phyloP scores from a whole-genome alignment of 176 grass and related monocot species.

The Musa schizocarpa region DNA sequence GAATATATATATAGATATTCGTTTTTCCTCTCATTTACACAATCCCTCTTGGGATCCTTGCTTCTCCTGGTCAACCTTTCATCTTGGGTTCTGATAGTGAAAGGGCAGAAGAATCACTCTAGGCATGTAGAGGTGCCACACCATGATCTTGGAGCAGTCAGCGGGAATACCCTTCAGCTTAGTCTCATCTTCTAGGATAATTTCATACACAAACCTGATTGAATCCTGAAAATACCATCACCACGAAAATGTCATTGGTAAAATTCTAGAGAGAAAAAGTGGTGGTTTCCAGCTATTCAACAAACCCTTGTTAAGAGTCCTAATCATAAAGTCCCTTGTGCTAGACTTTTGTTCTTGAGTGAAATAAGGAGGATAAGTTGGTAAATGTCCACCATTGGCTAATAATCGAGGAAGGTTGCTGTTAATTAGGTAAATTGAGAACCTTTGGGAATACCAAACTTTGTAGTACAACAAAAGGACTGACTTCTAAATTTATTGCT shows the following conservation, averaged over 20 bases:
- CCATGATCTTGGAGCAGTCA: constrained; percentile 50
- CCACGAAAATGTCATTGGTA: neutral
- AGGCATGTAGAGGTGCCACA: constrained; percentile 33
- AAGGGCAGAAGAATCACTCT: neutral
- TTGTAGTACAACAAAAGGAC: neutral
- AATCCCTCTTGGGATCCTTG: neutral
- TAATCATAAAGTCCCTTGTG: neutral
- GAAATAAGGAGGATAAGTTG: neutral
- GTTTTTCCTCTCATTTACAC: constrained; percentile 3
- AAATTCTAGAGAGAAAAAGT: neutral
- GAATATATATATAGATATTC: neutral
- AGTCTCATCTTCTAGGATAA: constrained; percentile 42
- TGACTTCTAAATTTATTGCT: neutral
- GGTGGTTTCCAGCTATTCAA: neutral
- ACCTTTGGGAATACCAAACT: neutral
- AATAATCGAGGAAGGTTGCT: neutral
- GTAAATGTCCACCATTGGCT: neutral
- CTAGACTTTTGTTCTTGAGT: neutral
- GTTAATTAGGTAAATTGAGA: neutral
- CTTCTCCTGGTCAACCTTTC: neutral
- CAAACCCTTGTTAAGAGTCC: neutral
- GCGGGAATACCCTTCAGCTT: constrained; percentile 55
- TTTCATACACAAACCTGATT: constrained; percentile 49
- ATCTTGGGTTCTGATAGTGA: neutral
- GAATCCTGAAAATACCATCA: constrained; percentile 40